Evolutionary conservation across 495 filamentous ascomycete species (phyloP), one percentile per base, ranked within the genome.

Genomic region (Neurospora sp.): DNA sequence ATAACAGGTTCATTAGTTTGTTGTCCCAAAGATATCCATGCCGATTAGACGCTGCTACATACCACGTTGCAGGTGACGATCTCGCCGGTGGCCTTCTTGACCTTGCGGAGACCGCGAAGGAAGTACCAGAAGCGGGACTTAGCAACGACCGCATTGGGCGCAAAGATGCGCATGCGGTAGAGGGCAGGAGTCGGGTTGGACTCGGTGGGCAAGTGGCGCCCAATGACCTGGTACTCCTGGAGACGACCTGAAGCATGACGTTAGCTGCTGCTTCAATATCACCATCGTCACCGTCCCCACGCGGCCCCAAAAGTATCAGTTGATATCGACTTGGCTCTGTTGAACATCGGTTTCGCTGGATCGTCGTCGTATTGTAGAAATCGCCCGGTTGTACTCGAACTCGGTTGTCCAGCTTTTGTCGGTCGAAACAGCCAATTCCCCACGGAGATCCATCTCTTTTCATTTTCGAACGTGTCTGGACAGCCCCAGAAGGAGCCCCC

Each of bases 41-140:
- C 37, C 69, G 53, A 68, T 45, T 37, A 16, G 72, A 22, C 70
- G 73, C 71, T 65, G 27, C 27, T 65, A 82, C 93, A 82, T 91
- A 98, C 96, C 88, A 91, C 89, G 85, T 98, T 98, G 87, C 97
- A 84, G 86, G 87, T 92, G 81, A 98, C 93, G 82, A 99, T 97
- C 92, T 99, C 96, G 82, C 96, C 96, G 83, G 97, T 98, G 81
- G 94, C 90, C 92, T 98, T 98, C 94, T 99, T 99, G 87, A 99
- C 93, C 90, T 98, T 99, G 82, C 93, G 89, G 76, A 99, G 89
- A 89, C 97, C 96, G 86, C 91, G 93, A 81, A 99, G 86, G 91
- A 99, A 99, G 90, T 99, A 99, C 96, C 96, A 99, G 91, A 97
- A 99, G 74, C 96, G 92, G 79, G 94, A 97, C 90, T 98, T 99